phyloP scores from a whole-genome alignment of 306 rosid genomes.

The Rubus parviflorus region DNA sequence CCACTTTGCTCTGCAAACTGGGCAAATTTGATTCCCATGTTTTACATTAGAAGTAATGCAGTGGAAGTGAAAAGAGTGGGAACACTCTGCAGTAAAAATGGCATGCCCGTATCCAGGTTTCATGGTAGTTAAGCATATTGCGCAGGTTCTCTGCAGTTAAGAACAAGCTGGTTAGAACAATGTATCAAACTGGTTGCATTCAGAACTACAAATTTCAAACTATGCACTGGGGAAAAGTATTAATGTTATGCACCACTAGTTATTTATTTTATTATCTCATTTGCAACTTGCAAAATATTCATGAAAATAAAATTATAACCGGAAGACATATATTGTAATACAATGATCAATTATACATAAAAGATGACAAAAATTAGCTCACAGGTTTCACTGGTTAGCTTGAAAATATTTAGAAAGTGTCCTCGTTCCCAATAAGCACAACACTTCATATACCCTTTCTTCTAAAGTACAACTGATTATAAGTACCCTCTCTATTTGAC shows the following conservation, averaged over 20 bases:
- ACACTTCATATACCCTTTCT: too few species aligned
- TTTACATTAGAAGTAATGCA: conserved; percentile 91
- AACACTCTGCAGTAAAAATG: conserved; percentile 95
- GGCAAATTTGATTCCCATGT: conserved; percentile 85
- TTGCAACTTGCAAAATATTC: background rate
- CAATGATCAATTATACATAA: background rate
- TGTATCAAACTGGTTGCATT: background rate
- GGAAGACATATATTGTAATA: background rate
- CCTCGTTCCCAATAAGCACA: too few species aligned
- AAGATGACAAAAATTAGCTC: too few species aligned
- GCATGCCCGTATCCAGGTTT: conserved; percentile 86
- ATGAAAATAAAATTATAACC: background rate
- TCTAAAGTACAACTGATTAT: too few species aligned
- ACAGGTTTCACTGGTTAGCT: too few species aligned
- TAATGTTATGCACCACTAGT: background rate
- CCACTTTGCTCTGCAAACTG: conserved; percentile 93
- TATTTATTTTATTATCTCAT: background rate
- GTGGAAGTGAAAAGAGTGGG: conserved; percentile 93
- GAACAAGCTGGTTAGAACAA: conserved; percentile 32
- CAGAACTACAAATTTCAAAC: background rate
- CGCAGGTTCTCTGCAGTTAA: conserved; percentile 64
- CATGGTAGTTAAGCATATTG: conserved; percentile 80
- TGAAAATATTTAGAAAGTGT: too few species aligned
- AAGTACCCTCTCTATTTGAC: too few species aligned
- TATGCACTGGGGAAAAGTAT: background rate